A percentile compares a stretch with the other conserved stretches of the same genome.
Evolutionary conservation across 208 protist species (phyloP).

Genomic region (Kentomonas sorsogonicus): DNA sequence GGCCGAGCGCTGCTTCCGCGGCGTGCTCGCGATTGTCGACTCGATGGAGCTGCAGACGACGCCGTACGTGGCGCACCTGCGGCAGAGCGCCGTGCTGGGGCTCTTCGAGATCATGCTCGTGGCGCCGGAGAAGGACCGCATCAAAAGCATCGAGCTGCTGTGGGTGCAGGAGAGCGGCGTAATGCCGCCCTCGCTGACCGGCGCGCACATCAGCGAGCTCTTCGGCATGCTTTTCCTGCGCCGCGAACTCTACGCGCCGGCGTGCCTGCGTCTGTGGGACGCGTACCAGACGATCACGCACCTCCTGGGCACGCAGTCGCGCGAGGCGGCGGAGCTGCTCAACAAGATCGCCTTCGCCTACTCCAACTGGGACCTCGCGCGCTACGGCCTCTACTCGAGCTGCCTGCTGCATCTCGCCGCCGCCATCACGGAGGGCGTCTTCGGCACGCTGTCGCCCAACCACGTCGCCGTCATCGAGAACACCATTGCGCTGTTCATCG

Average conservation of each 20-base stretch:
- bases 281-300: slow-evolving; percentile 32
- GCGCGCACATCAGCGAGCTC: slow-evolving; percentile 29
- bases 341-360: slow-evolving; percentile 54
- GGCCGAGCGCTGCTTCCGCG: slow-evolving; percentile 20
- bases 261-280: slow-evolving; percentile 36
- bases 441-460: slow-evolving; percentile 31
- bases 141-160: slow-evolving; percentile 20
- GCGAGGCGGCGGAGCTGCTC: slow-evolving; percentile 31
- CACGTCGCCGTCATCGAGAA: slow-evolving; percentile 48
- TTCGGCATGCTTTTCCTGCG: slow-evolving; percentile 42
- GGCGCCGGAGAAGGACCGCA: slow-evolving; percentile 15
- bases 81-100: slow-evolving; percentile 27
- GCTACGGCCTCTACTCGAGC: slow-evolving; percentile 37
- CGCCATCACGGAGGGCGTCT: slow-evolving; percentile 28
- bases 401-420: slow-evolving; percentile 52
- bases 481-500: slow-evolving; percentile 41
- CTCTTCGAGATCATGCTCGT: slow-evolving; percentile 32
- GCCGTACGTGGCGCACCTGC: slow-evolving; percentile 18
- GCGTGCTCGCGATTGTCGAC: slow-evolving; percentile 22
- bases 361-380: slow-evolving; percentile 40
- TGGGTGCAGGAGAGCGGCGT: slow-evolving; percentile 28
- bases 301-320: slow-evolving; percentile 28
- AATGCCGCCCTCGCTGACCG: slow-evolving; percentile 23
- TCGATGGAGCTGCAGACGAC: slow-evolving; percentile 17
- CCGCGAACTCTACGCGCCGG: slow-evolving; percentile 23